Base-by-base conservation (phyloP, 108 stramenopile genomes). In the Seminavis robusta region DNA sequence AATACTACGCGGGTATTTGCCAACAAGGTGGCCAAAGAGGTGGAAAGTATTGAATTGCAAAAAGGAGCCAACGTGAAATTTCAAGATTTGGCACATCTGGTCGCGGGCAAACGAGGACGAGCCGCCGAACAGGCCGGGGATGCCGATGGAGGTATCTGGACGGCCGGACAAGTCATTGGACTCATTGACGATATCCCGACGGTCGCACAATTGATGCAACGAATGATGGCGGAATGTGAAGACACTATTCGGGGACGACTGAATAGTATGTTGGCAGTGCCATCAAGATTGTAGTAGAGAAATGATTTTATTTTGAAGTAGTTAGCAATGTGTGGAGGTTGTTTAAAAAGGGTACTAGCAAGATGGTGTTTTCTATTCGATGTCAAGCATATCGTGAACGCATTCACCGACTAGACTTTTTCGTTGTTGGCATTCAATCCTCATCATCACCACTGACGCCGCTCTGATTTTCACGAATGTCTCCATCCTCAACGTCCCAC, bases 1-100 rank as follows among this genome's bases (percentile, higher is more conserved):
- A 76, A 76, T 47, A 76, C 75, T 11, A 53, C 58, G 21, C 64
- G 75, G 16, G 75, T 76, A 2, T 76, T 63, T 52, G 52, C 55
- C 25, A 76, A 76, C 28, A 33, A 67, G 11, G 60, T 65, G 0
- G 64, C 69, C n/a, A 17, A 29, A 20, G 47, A 67, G 19, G 57
- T 76, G 0, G 61, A 54, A 10, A 39, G 36, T 38, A 71, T 68
- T 26, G 75, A 76, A 52, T 33, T 33, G 16, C 53, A 48, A 39
- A 37, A 65, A 40, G 63, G 63, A 19, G 69, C 49, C 37, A 56
- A 71, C 23, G 66, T 76, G 34, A 29, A 47, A 30, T 71, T 71
- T 30, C 17, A 13, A 24, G 60, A 47, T 50, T 63, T 67, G 27
- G 36, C 31, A 3, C 65, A 58, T 37, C 53, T 56, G 59, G 68